Percentiles rank a stretch among this genome's conserved stretches.
Evolutionary conservation across 1,284 basidiomycete species (phyloP).

Genomic region (Ganoderma lingzhi): DNA sequence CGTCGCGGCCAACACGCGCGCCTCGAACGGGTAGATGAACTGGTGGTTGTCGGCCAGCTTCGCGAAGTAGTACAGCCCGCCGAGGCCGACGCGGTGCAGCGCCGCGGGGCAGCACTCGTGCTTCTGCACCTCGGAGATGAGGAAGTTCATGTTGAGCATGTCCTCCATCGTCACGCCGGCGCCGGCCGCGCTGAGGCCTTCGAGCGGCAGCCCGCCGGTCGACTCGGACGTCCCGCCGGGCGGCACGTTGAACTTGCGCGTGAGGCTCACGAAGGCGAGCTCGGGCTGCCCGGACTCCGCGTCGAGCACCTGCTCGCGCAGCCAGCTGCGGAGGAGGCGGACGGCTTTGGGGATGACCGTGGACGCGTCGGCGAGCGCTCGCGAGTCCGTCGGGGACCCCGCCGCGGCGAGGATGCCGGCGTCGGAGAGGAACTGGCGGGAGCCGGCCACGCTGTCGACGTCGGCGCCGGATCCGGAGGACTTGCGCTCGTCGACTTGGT

Average conservation of each 20-base stretch:
- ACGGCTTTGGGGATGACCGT: background rate
- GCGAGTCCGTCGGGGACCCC: background rate
- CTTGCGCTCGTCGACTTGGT: background rate
- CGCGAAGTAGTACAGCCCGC: background rate
- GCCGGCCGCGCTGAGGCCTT: too few species aligned
- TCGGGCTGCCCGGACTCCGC: background rate
- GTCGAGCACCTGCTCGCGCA: background rate
- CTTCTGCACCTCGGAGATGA: background rate
- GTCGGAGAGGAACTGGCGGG: background rate
- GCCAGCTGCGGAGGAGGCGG: background rate
- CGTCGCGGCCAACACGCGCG: background rate
- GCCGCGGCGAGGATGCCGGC: conserved; percentile 1
- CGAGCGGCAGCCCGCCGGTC: background rate
- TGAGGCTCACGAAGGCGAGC: background rate
- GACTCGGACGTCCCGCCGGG: too few species aligned
- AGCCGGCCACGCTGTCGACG: background rate
- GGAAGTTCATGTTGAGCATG: background rate
- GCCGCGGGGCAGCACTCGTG: background rate
- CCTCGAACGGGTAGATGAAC: background rate
- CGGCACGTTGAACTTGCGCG: too few species aligned
- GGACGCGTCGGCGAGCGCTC: background rate
- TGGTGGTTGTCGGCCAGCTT: background rate
- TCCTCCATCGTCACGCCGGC: background rate
- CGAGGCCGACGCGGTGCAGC: conserved; percentile 1
- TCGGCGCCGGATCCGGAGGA: background rate